Conservation (phyloP, 73 alveolate species). For the Paramecium octaurelia region DNA sequence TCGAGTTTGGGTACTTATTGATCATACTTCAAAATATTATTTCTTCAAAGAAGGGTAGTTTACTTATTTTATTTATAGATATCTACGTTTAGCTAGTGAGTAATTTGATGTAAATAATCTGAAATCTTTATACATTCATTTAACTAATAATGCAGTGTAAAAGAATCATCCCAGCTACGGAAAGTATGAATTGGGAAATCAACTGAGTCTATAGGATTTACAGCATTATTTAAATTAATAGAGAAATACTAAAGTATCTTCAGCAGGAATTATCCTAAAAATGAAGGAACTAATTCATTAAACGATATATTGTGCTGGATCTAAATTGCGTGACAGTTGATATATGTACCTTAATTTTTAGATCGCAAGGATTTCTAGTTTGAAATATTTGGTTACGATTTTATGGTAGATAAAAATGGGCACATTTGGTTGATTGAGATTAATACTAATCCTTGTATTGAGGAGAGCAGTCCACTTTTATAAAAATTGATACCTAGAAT, state of each 20-base stretch:
- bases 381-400: constrained; percentile 64
- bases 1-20: constrained; percentile 13
- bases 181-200: constrained; percentile 78
- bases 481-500: constrained; percentile 55
- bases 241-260: background rate
- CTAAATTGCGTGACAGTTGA: constrained; percentile 25
- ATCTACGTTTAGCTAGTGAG: constrained; percentile 38
- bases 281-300: constrained; percentile 21
- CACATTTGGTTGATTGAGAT: constrained; percentile 53
- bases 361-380: constrained; percentile 47
- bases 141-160: constrained; percentile 83
- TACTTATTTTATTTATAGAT: background rate
- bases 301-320: constrained; percentile 2
- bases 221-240: constrained; percentile 47
- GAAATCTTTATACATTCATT: constrained; percentile 71
- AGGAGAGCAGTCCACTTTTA: constrained; percentile 50
- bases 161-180: constrained; percentile 75
- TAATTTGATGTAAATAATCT: constrained; percentile 49
- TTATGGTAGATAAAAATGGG: constrained; percentile 60
- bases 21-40: constrained; percentile 39
- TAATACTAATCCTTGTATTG: constrained; percentile 58
- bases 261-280: background rate
- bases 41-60: constrained; percentile 34
- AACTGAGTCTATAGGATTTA: constrained; percentile 62
- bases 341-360: background rate